These are phyloP conservation scores for Pseudocercospora macadamiae DNA, from an alignment of 2,329 filamentous ascomycete species.

Conservation along the genomic window DNA sequence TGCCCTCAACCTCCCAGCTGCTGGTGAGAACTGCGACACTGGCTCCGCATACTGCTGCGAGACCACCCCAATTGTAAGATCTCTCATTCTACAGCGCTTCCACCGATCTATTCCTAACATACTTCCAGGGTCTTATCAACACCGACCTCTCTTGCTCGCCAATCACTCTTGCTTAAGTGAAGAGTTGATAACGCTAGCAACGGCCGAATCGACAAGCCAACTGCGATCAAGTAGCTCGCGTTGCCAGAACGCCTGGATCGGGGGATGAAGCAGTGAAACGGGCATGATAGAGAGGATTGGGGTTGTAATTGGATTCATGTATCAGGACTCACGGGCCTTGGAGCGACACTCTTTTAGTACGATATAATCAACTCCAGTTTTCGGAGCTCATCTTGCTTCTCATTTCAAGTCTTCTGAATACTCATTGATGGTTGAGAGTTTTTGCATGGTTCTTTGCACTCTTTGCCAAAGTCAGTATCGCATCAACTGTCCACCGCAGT, in stretches of 20 bases:
- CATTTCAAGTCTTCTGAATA: neutral
- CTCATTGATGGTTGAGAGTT: neutral
- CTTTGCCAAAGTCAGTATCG: too few relatives aligned
- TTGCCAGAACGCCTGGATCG: neutral
- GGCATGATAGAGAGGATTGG: neutral
- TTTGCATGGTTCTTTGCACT: too few relatives aligned
- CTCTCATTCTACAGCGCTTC: neutral
- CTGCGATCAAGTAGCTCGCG: neutral
- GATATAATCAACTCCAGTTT: neutral
- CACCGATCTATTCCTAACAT: neutral
- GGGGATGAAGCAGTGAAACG: constrained; percentile 1
- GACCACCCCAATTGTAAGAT: constrained; percentile 18
- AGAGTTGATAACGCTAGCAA: neutral
- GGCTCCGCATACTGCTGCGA: constrained; percentile 27
- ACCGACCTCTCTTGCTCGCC: constrained; percentile 4
- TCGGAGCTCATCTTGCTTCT: neutral
- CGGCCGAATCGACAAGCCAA: neutral
- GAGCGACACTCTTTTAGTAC: constrained; percentile 3
- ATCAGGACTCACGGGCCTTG: neutral
- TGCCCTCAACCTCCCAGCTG: constrained; percentile 9
- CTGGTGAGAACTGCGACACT: constrained; percentile 14
- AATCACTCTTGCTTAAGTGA: neutral
- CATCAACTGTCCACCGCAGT: too few relatives aligned
- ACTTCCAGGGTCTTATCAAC: constrained; percentile 7
- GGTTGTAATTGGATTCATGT: constrained; percentile 5